These are phyloP conservation scores for Calycina marina DNA, from an alignment of 2,329 filamentous ascomycete genomes.

Conservation along the genomic window DNA sequence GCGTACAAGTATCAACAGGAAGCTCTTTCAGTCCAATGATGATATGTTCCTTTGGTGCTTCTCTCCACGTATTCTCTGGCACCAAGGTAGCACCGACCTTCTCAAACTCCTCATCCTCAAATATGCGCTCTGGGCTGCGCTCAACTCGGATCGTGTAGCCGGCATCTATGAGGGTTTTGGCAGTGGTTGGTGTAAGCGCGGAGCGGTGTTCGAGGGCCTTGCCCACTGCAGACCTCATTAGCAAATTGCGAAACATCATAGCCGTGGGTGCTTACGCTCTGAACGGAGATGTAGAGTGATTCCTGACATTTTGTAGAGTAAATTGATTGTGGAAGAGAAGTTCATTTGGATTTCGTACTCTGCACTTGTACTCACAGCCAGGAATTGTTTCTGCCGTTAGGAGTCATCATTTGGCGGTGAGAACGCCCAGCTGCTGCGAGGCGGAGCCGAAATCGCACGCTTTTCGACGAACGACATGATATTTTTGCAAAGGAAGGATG, in stretches of 20 bases:
- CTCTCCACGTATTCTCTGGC: conserved; percentile 49
- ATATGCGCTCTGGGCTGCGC: conserved; percentile 52
- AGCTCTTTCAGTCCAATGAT: conserved; percentile 70
- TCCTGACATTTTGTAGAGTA: conserved; percentile 18
- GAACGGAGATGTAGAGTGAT: conserved; percentile 25
- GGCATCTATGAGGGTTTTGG: conserved; percentile 49
- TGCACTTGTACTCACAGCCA: no score
- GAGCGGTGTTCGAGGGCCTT: conserved; percentile 28
- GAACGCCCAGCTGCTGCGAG: no score
- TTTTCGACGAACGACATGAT: no score
- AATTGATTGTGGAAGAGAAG: no score
- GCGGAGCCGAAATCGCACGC: no score
- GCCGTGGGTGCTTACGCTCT: conserved; percentile 23
- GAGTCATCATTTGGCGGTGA: no score
- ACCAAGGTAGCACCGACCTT: conserved; percentile 50
- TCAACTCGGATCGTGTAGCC: conserved; percentile 58
- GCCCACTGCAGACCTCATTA: conserved; percentile 21
- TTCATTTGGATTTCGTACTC: no score
- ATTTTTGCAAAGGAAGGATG: no score
- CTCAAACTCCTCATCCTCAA: conserved; percentile 45
- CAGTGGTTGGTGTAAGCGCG: conserved; percentile 27
- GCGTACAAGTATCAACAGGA: conserved; percentile 49
- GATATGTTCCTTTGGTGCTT: conserved; percentile 52
- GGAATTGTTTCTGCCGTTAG: no score
- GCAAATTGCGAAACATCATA: conserved; percentile 12